Percentiles rank a stretch among this genome's conserved stretches.
phyloP scores from a whole-genome alignment of 305 asterid genomes.

The Euphrasia arctica region DNA sequence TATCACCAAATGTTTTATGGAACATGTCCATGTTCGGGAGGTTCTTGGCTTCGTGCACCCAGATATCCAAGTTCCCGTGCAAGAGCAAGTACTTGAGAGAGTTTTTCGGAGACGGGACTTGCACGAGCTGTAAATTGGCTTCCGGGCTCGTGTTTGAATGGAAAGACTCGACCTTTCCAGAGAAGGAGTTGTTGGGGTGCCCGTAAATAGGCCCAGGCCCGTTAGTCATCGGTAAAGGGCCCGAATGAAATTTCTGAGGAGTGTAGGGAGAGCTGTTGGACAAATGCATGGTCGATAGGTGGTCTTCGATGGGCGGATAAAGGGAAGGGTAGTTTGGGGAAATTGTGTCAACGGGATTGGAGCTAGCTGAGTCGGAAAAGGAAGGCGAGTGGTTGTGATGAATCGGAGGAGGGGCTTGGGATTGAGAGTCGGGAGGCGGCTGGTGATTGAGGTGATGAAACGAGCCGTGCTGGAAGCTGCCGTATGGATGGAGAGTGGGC shows the following conservation, averaged over 20 bases:
- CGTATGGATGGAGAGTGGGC: conserved; percentile 31
- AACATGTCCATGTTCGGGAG: conserved; percentile 99
- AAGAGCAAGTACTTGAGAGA: conserved; percentile 71
- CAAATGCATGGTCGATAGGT: conserved; percentile 50
- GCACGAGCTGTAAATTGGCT: conserved; percentile 58
- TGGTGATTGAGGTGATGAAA: conserved; percentile 44
- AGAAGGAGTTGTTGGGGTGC: conserved; percentile 51
- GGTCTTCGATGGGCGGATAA: conserved; percentile 73
- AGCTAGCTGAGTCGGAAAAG: conserved; percentile 25
- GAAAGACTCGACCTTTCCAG: conserved; percentile 29
- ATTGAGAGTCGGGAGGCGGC: conserved; percentile 1
- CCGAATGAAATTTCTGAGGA: conserved; percentile 53
- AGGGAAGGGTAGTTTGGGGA: conserved; percentile 28
- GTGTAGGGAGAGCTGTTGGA: conserved; percentile 40
- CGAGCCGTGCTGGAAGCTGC: conserved; percentile 29
- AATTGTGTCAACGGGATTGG: no score
- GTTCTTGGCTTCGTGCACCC: conserved; percentile 85
- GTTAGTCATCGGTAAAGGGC: conserved; percentile 44
- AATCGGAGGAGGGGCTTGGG: neutral
- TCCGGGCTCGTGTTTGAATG: conserved; percentile 17
- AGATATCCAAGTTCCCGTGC: conserved; percentile 93
- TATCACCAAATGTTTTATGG: conserved; percentile 89
- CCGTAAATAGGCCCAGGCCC: conserved; percentile 43
- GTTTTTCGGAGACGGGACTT: conserved; percentile 42
- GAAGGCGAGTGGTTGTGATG: conserved; percentile 43